Evolutionary conservation across 2,329 filamentous ascomycete species (phyloP), one percentile per base, ranked within the genome.

Genomic region (Sporothrix brunneoviolacea): DNA sequence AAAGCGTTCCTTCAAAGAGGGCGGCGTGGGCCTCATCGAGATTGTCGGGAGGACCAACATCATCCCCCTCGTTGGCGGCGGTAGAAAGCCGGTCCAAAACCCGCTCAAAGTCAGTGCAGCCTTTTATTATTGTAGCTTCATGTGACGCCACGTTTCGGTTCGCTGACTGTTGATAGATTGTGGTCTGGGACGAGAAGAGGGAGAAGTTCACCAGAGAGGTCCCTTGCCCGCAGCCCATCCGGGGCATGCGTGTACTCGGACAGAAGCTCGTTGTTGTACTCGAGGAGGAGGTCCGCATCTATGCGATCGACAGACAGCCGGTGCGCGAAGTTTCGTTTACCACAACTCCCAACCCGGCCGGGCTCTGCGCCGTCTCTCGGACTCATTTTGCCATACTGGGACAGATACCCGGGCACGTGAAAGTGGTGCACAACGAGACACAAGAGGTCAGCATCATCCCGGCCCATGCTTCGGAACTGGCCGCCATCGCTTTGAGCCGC

Each of bases 381-480:
- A 83, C 83, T 57, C 74, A 83, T 32, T 73, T 83, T 36, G 88
- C 85, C 1, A 93, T 97, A 55, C 91, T 91, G 0, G 91, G 91
- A n/a, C 79, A 89, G 47, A 91, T 86, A 1, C 70, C 81, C 0
- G 93, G 93, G 12, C 93, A 98, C 62, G 84, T 97, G 24, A 91
- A 96, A 65, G 71, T 97, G 1, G 85, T 95, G 46, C 83, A 94
- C 59, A 69, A 94, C 10, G 73, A 75, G 16, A 88, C 83, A 0
- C 83, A 83, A 44, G 91, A 88, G 60, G 88, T 97, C 57, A 94
- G 86, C 69, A 95, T 98, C 64, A 89, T 97, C 53, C 89, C 90
- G 1, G 93, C 91, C 3, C 93, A 98, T 65, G 83, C 84, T 4
- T 85, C 86, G 1, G 75, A 86, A 0, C 71, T 98, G 16, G 80